Evolutionary conservation across 768 basidiomycete species (phyloP).

Genomic region (Daedaleopsis nitida): DNA sequence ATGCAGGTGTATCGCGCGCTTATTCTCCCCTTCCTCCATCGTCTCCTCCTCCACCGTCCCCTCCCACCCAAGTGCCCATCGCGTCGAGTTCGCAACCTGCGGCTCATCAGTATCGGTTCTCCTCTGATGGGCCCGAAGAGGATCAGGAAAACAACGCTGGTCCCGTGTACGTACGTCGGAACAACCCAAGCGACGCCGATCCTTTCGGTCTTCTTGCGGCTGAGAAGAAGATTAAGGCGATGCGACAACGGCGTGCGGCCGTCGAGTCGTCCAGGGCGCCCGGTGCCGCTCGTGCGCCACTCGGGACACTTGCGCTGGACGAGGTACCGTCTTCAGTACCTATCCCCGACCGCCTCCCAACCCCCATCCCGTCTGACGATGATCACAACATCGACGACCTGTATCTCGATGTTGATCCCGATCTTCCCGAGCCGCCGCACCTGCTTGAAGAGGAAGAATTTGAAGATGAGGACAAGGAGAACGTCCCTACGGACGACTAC

Average conservation of each 20-base stretch:
- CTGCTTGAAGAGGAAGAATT: slow-evolving; percentile 9
- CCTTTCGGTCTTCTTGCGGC: slow-evolving; percentile 32
- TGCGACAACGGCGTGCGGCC: slow-evolving; percentile 7
- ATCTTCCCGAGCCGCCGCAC: background rate
- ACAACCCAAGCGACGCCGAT: slow-evolving; percentile 20
- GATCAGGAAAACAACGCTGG: slow-evolving; percentile 11
- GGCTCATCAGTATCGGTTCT: background rate
- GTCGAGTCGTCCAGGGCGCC: slow-evolving; percentile 3
- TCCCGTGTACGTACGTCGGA: background rate
- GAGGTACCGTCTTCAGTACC: slow-evolving; percentile 14
- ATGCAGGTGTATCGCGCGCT: slow-evolving; percentile 10
- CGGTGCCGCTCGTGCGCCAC: slow-evolving; percentile 19
- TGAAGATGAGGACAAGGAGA: slow-evolving; percentile 26
- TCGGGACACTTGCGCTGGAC: slow-evolving; percentile 21
- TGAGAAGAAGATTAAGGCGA: slow-evolving; percentile 27
- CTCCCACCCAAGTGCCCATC: slow-evolving; percentile 8
- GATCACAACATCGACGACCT: slow-evolving; percentile 27
- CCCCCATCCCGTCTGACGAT: slow-evolving; percentile 25
- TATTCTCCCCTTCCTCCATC: slow-evolving; percentile 31
- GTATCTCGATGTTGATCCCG: slow-evolving; percentile 23
- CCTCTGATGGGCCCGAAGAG: slow-evolving; percentile 7
- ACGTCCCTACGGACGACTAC: slow-evolving; percentile 14
- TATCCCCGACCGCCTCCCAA: slow-evolving; percentile 21
- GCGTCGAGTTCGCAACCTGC: slow-evolving; percentile 2
- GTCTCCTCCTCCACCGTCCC: slow-evolving; percentile 21